Base-by-base conservation (phyloP, 352 stramenopile species). In the Phytophthora pistaciae region DNA sequence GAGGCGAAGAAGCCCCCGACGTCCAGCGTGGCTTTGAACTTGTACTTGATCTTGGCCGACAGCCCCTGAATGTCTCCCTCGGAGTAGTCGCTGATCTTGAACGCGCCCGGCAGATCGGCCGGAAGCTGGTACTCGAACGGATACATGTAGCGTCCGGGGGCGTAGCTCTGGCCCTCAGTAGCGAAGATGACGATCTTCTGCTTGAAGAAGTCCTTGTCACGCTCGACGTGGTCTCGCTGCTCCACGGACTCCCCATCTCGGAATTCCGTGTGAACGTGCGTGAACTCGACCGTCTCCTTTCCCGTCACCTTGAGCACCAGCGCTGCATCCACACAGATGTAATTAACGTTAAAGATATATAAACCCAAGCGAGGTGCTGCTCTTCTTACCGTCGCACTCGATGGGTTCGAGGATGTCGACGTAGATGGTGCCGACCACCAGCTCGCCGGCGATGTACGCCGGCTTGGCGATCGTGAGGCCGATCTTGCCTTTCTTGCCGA, bases 1-100 rank as follows among this genome's bases (percentile, higher is more conserved):
- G 77, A 87, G 11, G 85, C 63, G 38, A 91, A 87, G 60, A 83
- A 85, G 0, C 86, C 86, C 56, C 68, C 66, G 23, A 93, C 83
- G 36, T 90, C 83, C 7, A 92, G 76, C 20, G 86, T 91, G 3
- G 81, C 84, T 65, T 92, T 91, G 74, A 92, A 82, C 58, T 90
- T 91, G 79, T 93, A 93, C 74, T 90, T 85, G 83, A 91, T 93
- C 52, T 84, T 80, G 11, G 79, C 86, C 33, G 78, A 70, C 20
- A 92, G 44, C 13, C 87, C 71, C 14, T 82, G 66, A 18, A 91
- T 58, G 23, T 74, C 67, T n/a, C 78, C 63, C 1, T 78, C 72
- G 23, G 74, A 80, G 73, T 90, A 90, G n/a, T 64, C 74, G 2
- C 77, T 63, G 44, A 91, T 74, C 31, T 79, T 68, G 74, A 90